Evolutionary conservation across 23 red algal genomes (phyloP).

Genomic region (Cyanidiococcus yangmingshanensis): DNA sequence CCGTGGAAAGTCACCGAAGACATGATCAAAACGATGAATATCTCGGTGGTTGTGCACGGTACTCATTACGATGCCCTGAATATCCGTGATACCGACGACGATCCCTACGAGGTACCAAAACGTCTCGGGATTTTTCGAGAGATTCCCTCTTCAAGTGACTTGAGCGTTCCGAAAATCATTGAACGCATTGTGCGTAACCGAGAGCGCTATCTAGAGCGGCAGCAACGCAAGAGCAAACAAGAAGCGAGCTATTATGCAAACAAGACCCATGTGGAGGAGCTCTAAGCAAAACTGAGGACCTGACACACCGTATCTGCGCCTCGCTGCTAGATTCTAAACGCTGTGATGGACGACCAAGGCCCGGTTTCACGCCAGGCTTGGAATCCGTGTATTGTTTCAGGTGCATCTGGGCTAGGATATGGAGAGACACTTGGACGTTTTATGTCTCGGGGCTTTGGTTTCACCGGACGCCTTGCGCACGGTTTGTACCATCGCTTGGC

Average conservation of each 20-base stretch:
- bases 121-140: constrained; percentile 54
- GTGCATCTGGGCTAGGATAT: too few relatives aligned
- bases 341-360: too few relatives aligned
- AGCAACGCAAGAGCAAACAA: constrained; percentile 60
- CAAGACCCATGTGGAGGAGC: constrained; percentile 74
- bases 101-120: constrained; percentile 77
- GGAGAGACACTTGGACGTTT: too few relatives aligned
- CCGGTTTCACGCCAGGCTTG: too few relatives aligned
- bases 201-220: constrained; percentile 55
- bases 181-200: constrained; percentile 76
- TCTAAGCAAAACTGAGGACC: constrained; percentile 28
- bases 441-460: too few relatives aligned
- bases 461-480: too few relatives aligned
- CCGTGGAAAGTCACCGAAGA: constrained; percentile 81
- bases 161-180: constrained; percentile 61
- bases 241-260: constrained; percentile 63
- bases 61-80: constrained; percentile 41
- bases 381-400: too few relatives aligned
- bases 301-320: too few relatives aligned
- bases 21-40: constrained; percentile 96
- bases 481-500: too few relatives aligned
- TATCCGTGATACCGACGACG: not conserved
- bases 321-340: too few relatives aligned
- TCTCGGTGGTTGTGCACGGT: constrained; percentile 74
- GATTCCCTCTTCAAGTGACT: constrained; percentile 44